A percentile compares a stretch with the other conserved stretches of the same genome.
These are phyloP conservation scores for Pyrenophora seminiperda DNA, from an alignment of 2,329 filamentous ascomycete genomes.

Conservation along the genomic window DNA sequence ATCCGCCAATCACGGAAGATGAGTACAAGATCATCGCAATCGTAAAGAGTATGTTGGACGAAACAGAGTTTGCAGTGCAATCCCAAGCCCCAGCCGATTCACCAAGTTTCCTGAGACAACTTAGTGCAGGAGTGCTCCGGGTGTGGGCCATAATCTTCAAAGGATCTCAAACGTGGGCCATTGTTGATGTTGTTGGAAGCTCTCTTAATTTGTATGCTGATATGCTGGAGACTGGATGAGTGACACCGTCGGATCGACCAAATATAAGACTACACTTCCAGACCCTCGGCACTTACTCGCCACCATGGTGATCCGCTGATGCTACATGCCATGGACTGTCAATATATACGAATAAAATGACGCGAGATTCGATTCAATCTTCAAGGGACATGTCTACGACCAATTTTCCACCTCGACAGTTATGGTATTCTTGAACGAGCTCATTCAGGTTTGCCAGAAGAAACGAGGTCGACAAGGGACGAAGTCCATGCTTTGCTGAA, in stretches of 20 bases:
- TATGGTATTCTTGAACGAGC: constrained; percentile 53
- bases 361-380: background rate
- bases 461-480: constrained; percentile 45
- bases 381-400: constrained; percentile 50
- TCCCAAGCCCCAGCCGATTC: constrained; percentile 38
- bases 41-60: constrained; percentile 51
- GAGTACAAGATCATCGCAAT: constrained; percentile 46
- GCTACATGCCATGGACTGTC: background rate
- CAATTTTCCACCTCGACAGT: constrained; percentile 53
- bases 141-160: constrained; percentile 53
- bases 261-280: background rate
- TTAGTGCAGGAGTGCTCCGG: constrained; percentile 49
- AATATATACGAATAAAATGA: no score
- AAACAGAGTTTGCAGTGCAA: constrained; percentile 45
- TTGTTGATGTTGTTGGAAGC: constrained; percentile 50
- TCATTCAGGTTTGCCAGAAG: constrained; percentile 48
- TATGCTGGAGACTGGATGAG: constrained; percentile 47
- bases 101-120: constrained; percentile 40
- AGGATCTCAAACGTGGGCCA: constrained; percentile 52
- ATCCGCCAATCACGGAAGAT: constrained; percentile 46
- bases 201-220: constrained; percentile 51
- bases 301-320: background rate
- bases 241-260: background rate
- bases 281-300: background rate
- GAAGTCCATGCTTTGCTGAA: constrained; percentile 44